Conservation (phyloP, 192 early-diverging fungal genomes). For the Umbelopsis sp. region DNA sequence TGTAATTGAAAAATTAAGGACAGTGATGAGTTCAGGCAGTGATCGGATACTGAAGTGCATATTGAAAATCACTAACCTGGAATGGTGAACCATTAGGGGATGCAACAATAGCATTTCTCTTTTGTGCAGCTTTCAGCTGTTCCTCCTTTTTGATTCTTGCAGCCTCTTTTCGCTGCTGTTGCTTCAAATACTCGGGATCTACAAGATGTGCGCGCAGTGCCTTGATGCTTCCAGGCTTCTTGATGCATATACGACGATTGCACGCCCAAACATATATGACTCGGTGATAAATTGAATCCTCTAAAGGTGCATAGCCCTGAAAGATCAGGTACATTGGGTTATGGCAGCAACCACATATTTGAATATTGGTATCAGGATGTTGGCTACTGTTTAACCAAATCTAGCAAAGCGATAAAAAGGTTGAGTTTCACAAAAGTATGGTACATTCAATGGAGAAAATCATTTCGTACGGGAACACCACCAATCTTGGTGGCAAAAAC, state of each 20-base stretch:
- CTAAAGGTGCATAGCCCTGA: conserved; percentile 76
- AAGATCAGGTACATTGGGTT: conserved; percentile 65
- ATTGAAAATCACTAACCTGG: neutral
- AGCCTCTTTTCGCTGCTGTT: conserved; percentile 46
- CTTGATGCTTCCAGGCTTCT: conserved; percentile 56
- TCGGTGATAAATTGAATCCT: conserved; percentile 69
- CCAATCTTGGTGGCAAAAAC: conserved; percentile 68
- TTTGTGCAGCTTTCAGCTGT: neutral
- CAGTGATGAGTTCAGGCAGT: neutral
- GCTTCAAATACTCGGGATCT: conserved; percentile 64
- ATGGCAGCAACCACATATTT: conserved; percentile 48
- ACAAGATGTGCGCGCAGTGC: conserved; percentile 64
- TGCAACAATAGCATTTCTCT: conserved; percentile 11
- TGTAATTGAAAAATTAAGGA: neutral
- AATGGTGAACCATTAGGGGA: neutral
- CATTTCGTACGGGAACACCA: conserved; percentile 56
- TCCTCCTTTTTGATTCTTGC: conserved; percentile 24
- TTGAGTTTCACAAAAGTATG: neutral
- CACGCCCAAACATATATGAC: conserved; percentile 83
- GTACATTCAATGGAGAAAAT: neutral
- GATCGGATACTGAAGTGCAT: neutral
- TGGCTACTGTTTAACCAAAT: conserved; percentile 41
- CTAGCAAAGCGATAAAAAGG: conserved; percentile 5
- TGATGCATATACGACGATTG: conserved; percentile 73
- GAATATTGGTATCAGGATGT: neutral